Percentiles rank a stretch among this genome's conserved stretches.
These are phyloP conservation scores for Lantana camara DNA, from an alignment of 257 asterid species.

Conservation along the genomic window DNA sequence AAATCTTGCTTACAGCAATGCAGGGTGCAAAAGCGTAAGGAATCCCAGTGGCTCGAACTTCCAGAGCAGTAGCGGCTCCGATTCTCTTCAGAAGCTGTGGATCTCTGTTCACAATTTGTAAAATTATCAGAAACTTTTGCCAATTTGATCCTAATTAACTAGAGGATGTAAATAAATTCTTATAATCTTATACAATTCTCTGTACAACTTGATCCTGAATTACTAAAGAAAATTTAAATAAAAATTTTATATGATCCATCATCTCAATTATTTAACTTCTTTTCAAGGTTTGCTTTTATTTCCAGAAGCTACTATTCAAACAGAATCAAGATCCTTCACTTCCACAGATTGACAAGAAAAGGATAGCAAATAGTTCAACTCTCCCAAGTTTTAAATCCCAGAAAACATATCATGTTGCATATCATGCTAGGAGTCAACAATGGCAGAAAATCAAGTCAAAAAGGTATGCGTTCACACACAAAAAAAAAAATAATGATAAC, in stretches of 20 bases:
- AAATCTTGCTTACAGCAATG: slow-evolving; percentile 54
- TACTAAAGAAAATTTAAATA: too few relatives aligned
- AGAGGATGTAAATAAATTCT: too few relatives aligned
- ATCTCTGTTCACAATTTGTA: slow-evolving; percentile 44
- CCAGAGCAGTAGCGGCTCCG: slow-evolving; percentile 83
- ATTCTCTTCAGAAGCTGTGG: slow-evolving; percentile 65
- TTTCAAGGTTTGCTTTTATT: too few relatives aligned
- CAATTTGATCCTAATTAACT: background rate
- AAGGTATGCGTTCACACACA: background rate
- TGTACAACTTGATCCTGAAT: too few relatives aligned
- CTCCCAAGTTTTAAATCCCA: background rate
- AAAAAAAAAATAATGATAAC: background rate
- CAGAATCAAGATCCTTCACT: background rate
- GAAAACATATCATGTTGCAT: background rate
- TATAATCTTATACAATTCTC: too few relatives aligned
- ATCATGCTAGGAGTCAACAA: slow-evolving; percentile 22
- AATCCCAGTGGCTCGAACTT: slow-evolving; percentile 83
- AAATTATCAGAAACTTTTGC: background rate
- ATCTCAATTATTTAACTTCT: too few relatives aligned
- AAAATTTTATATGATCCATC: too few relatives aligned
- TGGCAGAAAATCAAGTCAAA: slow-evolving; percentile 18
- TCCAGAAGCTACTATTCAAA: too few relatives aligned
- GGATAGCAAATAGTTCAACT: background rate
- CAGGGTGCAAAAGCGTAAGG: slow-evolving; percentile 78
- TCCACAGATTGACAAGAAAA: background rate